phyloP scores from a whole-genome alignment of 2,329 filamentous ascomycete genomes.

The Calonectria montana region DNA sequence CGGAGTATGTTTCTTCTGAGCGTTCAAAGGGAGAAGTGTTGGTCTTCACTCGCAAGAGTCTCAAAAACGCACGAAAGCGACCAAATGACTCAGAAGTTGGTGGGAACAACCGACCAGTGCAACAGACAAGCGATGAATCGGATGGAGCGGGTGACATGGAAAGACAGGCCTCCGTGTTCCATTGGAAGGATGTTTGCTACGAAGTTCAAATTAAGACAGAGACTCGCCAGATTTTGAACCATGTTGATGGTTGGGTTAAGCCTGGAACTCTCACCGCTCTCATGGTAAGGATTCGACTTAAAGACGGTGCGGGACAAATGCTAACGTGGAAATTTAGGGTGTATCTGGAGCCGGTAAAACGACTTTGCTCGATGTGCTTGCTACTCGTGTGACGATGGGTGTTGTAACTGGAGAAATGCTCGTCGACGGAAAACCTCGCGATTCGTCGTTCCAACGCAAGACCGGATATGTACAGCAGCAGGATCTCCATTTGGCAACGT shows the following conservation, averaged over 20 bases:
- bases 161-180: constrained; percentile 61
- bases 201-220: constrained; percentile 76
- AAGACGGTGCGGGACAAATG: neutral
- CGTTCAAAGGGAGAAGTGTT: constrained; percentile 37
- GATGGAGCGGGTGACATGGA: constrained; percentile 18
- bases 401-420: constrained; percentile 85
- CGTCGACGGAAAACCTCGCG: constrained; percentile 70
- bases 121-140: neutral
- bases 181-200: constrained; percentile 78
- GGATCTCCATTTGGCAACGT: constrained; percentile 82
- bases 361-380: constrained; percentile 84
- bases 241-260: constrained; percentile 79
- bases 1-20: constrained; percentile 34
- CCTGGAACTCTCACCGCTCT: constrained; percentile 77
- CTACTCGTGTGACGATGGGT: constrained; percentile 85
- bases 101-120: neutral
- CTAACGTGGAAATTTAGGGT: constrained; percentile 32
- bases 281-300: constrained; percentile 60
- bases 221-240: constrained; percentile 71
- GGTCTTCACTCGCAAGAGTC: constrained; percentile 29
- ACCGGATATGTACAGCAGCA: constrained; percentile 93
- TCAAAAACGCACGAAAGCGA: constrained; percentile 1
- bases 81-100: constrained; percentile 7
- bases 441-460: constrained; percentile 84
- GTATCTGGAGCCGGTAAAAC: constrained; percentile 90